These are phyloP conservation scores for Rhizopogon vinicolor DNA, from an alignment of 768 basidiomycete species.

Conservation along the genomic window DNA sequence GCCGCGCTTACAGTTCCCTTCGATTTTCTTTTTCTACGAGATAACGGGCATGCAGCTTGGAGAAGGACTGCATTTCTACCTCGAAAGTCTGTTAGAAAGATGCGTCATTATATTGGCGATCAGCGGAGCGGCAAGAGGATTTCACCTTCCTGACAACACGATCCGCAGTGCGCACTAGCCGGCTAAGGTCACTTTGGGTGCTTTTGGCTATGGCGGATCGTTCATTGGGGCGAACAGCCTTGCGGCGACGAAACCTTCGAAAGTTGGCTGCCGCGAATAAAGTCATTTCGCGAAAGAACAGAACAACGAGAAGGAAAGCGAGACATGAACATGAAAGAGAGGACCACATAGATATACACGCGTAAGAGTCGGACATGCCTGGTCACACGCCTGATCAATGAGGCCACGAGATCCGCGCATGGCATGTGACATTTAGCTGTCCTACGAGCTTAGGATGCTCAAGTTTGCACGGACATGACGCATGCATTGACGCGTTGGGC, in stretches of 20 bases:
- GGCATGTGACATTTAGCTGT: background rate
- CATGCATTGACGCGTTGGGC: background rate
- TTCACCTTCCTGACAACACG: constrained; percentile 52
- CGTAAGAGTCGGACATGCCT: constrained; percentile 6
- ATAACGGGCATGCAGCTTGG: constrained; percentile 94
- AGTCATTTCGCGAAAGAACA: constrained; percentile 7
- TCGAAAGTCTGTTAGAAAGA: constrained; percentile 61
- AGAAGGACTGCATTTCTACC: constrained; percentile 95
- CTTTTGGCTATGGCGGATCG: constrained; percentile 33
- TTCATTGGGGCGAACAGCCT: constrained; percentile 44
- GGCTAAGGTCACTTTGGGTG: constrained; percentile 66
- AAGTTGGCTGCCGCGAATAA: constrained; percentile 30
- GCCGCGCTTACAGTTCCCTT: constrained; percentile 69
- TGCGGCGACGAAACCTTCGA: constrained; percentile 36
- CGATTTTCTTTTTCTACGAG: constrained; percentile 84
- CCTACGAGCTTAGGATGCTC: background rate
- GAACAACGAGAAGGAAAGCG: constrained; percentile 9
- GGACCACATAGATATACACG: constrained; percentile 15
- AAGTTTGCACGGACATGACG: background rate
- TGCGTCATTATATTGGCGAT: constrained; percentile 33
- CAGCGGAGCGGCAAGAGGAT: constrained; percentile 6
- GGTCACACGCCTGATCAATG: constrained; percentile 9
- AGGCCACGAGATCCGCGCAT: constrained; percentile 6
- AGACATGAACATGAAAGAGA: background rate
- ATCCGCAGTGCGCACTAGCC: constrained; percentile 59